phyloP scores from a whole-genome alignment of 768 basidiomycete genomes.

The Astraeus odoratus region DNA sequence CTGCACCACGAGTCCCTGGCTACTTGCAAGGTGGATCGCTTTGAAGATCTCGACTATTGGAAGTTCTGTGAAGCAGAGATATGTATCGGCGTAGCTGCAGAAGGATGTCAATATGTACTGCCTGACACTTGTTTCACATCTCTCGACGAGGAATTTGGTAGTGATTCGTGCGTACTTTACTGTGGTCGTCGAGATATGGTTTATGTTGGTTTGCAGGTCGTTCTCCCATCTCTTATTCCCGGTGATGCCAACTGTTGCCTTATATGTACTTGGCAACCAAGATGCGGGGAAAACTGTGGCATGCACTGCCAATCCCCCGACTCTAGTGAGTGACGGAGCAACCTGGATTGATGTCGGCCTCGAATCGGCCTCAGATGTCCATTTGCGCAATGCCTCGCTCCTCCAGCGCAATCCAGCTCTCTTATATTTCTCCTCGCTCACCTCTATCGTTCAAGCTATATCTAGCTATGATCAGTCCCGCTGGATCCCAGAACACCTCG shows the following conservation, averaged over 20 bases:
- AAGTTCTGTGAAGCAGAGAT: slow-evolving; percentile 42
- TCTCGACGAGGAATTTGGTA: slow-evolving; percentile 41
- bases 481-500: slow-evolving; percentile 45
- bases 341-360: slow-evolving; percentile 41
- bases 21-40: slow-evolving; percentile 2
- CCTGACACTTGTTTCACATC: slow-evolving; percentile 48
- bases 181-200: slow-evolving; percentile 3
- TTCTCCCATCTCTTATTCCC: slow-evolving; percentile 50
- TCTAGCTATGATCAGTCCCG: slow-evolving; percentile 53
- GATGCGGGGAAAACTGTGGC: slow-evolving; percentile 13
- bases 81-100: slow-evolving; percentile 46
- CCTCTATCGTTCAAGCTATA: slow-evolving; percentile 44
- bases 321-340: slow-evolving; percentile 10
- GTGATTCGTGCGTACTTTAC: slow-evolving; percentile 19
- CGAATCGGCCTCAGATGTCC: slow-evolving; percentile 50
- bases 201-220: slow-evolving; percentile 23
- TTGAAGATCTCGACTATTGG: slow-evolving; percentile 38
- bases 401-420: slow-evolving; percentile 45
- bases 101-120: slow-evolving; percentile 51
- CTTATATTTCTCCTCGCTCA: slow-evolving; percentile 49
- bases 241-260: slow-evolving; percentile 43
- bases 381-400: slow-evolving; percentile 52
- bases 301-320: not conserved
- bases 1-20: slow-evolving; percentile 10
- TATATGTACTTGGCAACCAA: slow-evolving; percentile 43